Evolutionary conservation across 768 basidiomycete species (phyloP).

Genomic region (Pisolithus microcarpus): DNA sequence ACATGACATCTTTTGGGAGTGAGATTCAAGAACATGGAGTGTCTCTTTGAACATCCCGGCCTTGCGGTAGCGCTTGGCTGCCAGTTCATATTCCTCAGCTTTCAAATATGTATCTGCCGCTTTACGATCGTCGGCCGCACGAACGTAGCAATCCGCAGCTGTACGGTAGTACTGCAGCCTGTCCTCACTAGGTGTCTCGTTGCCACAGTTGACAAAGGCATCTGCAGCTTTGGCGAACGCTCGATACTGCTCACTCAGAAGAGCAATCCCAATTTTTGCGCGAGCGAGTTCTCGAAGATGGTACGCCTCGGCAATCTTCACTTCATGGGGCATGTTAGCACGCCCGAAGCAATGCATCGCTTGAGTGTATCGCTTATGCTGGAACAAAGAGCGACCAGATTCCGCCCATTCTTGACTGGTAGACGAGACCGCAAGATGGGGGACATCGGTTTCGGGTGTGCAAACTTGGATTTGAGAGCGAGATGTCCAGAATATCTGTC

Average conservation of each 20-base stretch:
- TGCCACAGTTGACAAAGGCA: constrained; percentile 41
- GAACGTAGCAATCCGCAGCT: constrained; percentile 42
- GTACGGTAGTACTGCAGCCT: constrained; percentile 32
- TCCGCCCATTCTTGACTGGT: constrained; percentile 40
- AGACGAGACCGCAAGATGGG: constrained; percentile 49
- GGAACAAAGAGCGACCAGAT: constrained; percentile 35
- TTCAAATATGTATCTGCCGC: constrained; percentile 41
- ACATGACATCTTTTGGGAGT: constrained; percentile 26
- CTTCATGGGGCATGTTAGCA: constrained; percentile 38
- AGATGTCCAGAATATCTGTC: constrained; percentile 46
- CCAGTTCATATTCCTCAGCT: constrained; percentile 36
- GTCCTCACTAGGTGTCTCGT: constrained; percentile 23
- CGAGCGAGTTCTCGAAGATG: constrained; percentile 47
- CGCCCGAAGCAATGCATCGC: constrained; percentile 49
- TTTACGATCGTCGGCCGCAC: constrained; percentile 29
- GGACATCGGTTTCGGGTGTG: constrained; percentile 41
- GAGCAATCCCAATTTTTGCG: constrained; percentile 20
- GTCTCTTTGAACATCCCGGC: constrained; percentile 48
- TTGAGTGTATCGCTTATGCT: constrained; percentile 36
- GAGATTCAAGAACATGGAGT: constrained; percentile 33
- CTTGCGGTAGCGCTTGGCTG: constrained; percentile 45
- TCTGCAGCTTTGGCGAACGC: constrained; percentile 42
- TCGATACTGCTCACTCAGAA: constrained; percentile 17
- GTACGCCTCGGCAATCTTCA: constrained; percentile 44
- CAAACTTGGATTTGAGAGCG: constrained; percentile 41